Evolutionary conservation across 371 early-diverging fungal species (phyloP), one percentile per base, ranked within the genome.

Genomic region (Mucor irregularis): DNA sequence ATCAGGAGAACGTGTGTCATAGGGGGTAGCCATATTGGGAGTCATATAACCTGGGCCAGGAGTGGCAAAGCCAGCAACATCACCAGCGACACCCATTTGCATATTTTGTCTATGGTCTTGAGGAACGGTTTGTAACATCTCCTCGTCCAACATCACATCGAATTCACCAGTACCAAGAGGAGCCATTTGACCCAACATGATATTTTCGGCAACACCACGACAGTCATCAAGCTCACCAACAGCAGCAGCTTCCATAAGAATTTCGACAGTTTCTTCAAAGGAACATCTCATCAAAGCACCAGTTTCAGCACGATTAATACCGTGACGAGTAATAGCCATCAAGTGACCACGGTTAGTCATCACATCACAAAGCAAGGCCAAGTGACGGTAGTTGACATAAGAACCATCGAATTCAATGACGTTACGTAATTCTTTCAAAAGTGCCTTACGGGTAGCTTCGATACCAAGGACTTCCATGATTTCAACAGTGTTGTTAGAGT

Each of bases 261-360:
- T 93, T 76, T 99, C 99, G 0, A 99, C 99, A 0, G 99, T 99
- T 77, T 99, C 99, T 76, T 99, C 99, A 62, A 99, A 99, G 5
- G 99, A 96, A 69, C 95, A 94, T 40, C 99, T 85, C 87, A 97
- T 97, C 49, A 99, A 79, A 11, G 97, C 98, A 51, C 99, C 95
- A 3, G 96, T 90, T 61, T 96, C 96, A 17, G 96, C 91, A 53
- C 98, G 89, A 73, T 99, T 99, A 70, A 99, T 98, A 66, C 99
- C 99, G 69, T 99, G 99, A 53, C 99, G 90, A 14, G 99, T 98
- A 59, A 99, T 99, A 30, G 99, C 98, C 86, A 95, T 94, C 55
- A 99, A 67, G 54, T 84, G 78, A 46, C 99, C 99, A 33, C 93
- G 88, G 51, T 92, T 85, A 14, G 99, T 99, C 99, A 99, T 99